Percentiles rank a stretch among this genome's conserved stretches.
These are phyloP conservation scores for Colletotrichum sp. DNA, from an alignment of 2,329 filamentous ascomycete species.

Conservation along the genomic window DNA sequence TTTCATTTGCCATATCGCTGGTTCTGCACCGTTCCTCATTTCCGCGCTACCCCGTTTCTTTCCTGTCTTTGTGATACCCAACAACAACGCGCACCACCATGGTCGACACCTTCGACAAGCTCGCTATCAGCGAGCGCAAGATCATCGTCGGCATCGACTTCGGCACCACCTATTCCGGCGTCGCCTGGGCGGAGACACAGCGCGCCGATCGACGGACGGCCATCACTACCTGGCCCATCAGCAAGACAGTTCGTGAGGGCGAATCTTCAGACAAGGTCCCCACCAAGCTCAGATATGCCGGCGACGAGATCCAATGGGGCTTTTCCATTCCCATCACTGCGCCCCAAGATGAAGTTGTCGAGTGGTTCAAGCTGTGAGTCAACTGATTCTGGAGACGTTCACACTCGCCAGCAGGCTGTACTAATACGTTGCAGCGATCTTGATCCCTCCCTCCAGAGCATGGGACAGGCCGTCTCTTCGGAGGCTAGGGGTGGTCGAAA, in stretches of 20 bases:
- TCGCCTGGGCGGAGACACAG: constrained; percentile 55
- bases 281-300: constrained; percentile 49
- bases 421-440: constrained; percentile 30
- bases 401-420: not conserved
- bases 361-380: constrained; percentile 58
- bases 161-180: constrained; percentile 60
- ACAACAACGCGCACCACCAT: not conserved
- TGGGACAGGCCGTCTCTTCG: constrained; percentile 31
- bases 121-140: constrained; percentile 39
- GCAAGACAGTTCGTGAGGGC: constrained; percentile 36
- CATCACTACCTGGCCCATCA: constrained; percentile 51
- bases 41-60: not conserved
- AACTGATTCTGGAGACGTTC: not conserved
- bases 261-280: constrained; percentile 52
- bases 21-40: not conserved
- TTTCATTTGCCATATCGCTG: not conserved
- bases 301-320: constrained; percentile 52
- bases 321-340: constrained; percentile 50
- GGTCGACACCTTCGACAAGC: constrained; percentile 40
- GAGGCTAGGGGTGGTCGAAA: constrained; percentile 35
- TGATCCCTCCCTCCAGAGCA: constrained; percentile 38
- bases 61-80: not conserved
- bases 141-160: constrained; percentile 61
- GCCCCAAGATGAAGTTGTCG: constrained; percentile 40
- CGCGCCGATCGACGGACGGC: constrained; percentile 44